Evolutionary conservation across 2,329 filamentous ascomycete species (phyloP), one percentile per base, ranked within the genome.

Genomic region (Pseudogymnoascus verrucosus): DNA sequence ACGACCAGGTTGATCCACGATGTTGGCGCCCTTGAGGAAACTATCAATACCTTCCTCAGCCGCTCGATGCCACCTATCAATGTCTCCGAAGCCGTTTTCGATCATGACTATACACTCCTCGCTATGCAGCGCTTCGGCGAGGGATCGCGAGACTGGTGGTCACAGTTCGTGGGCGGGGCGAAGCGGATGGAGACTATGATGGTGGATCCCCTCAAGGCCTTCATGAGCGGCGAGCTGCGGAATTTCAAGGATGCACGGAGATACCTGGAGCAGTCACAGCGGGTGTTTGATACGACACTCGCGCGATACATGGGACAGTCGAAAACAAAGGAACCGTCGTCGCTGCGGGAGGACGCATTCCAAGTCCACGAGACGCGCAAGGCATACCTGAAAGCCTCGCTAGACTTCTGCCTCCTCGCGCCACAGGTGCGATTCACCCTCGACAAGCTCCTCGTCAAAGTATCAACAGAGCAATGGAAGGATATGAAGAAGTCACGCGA

Each of bases 331-430:
- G 95, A 99, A 75, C 85, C 93, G 0, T 97, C 92, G 0, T 85
- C 92, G 1, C 80, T 99, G 63, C 84, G 95, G 65, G 95, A 99
- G 75, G 95, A 99, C 76, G 95, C 95, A 0, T 99, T 99, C 71
- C 88, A 95, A 73, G 85, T 98, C 39, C 95, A 96, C 73, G 95
- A 98, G 78, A 90, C 91, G 23, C 86, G 93, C 64, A 96, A 95
- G 72, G 85, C 87, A 34, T 99, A 99, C 74, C 80, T 98, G 47
- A 93, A 92, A 73, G 89, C 93, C 1, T 93, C 91, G 12, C 87
- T 99, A 84, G 95, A 99, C 75, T 98, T 93, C 74, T 96, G 91
- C 70, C 86, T 95, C 68, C 83, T 91, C 68, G 91, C 90, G 1
- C 93, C 95, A 0, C 91, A 97, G 74, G 78, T 98, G 54, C 87